phyloP scores from a whole-genome alignment of 2,329 filamentous ascomycete genomes.

The Aurifilum marmelostoma region DNA sequence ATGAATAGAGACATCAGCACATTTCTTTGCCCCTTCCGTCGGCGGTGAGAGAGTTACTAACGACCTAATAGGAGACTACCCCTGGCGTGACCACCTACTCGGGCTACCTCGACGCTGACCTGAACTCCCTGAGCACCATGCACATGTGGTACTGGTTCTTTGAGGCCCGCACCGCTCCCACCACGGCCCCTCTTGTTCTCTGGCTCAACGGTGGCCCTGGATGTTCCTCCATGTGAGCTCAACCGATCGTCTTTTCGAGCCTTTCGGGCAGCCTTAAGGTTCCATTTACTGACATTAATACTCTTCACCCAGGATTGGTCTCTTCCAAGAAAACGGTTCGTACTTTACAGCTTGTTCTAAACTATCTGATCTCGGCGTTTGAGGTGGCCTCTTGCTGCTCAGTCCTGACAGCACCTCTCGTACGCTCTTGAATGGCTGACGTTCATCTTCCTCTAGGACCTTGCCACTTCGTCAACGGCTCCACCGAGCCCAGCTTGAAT shows the following conservation, averaged over 20 bases:
- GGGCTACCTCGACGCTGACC: conserved; percentile 53
- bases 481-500: conserved; percentile 45
- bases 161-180: conserved; percentile 39
- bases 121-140: conserved; percentile 35
- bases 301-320: conserved; percentile 34
- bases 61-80: conserved; percentile 45
- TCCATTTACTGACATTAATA: neutral
- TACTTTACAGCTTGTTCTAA: neutral
- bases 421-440: neutral
- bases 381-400: neutral
- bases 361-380: neutral
- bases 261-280: too few relatives aligned
- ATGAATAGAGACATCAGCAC: too few relatives aligned
- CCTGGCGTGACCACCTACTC: conserved; percentile 54
- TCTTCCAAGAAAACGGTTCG: conserved; percentile 46
- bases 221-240: conserved; percentile 41
- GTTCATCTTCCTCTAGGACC: conserved; percentile 38
- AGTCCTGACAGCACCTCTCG: neutral
- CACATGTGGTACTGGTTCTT: conserved; percentile 38
- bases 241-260: too few relatives aligned
- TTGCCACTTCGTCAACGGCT: conserved; percentile 45
- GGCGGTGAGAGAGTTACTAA: neutral
- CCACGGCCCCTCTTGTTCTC: conserved; percentile 39
- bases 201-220: conserved; percentile 48
- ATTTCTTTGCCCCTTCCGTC: neutral